Evolutionary conservation across 2,329 filamentous ascomycete genomes (phyloP), one percentile per base, ranked within the genome.

Genomic region (Cadophora luteo-olivacea): DNA sequence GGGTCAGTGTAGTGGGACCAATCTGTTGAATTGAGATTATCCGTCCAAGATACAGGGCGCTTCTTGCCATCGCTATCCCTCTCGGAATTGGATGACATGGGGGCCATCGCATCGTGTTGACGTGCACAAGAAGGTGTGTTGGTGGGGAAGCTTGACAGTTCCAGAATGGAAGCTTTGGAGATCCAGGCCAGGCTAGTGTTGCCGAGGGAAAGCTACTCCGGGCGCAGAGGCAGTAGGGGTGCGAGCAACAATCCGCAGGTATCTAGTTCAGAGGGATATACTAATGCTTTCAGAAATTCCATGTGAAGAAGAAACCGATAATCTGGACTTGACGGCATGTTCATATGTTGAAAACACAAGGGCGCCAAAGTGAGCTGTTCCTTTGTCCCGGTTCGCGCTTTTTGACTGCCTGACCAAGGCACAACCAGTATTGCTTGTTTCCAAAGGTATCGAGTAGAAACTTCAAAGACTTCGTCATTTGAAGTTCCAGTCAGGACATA

Each of bases 1-100:
- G 86, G 86, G 70, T 87, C 84, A 63, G 80, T 83, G 77, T 85
- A 86, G 68, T 85, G 84, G 36, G 81, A 75, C 86, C 87, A 87
- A 74, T 87, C 81, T 55, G 80, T 83, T 62, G 80, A 77, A 74
- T 83, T 84, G 72, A 84, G 78, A 64, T 77, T 81, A 19, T 82
- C 79, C 58, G 77, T 74, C 81, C 82, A 82, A 54, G 79, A 75
- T 75, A 81, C 71, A 75, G 75, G 65, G 61, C 72, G 78, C 74
- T 77, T 78, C 64, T 77, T 76, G 67, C 78, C 74, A 67, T 73
- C 60, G 57, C 65, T 52, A 33, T 76, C 70, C 67, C 70, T 75
- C 48, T 72, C 68, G 33, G 72, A 70, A 69, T 75, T 70, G 54
- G 81, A 79, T 70, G 79, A 78, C 82, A 83, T 79, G 80, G 80